Evolutionary conservation across 2,329 filamentous ascomycete genomes (phyloP).

Genomic region (Epichloe uncinata): DNA sequence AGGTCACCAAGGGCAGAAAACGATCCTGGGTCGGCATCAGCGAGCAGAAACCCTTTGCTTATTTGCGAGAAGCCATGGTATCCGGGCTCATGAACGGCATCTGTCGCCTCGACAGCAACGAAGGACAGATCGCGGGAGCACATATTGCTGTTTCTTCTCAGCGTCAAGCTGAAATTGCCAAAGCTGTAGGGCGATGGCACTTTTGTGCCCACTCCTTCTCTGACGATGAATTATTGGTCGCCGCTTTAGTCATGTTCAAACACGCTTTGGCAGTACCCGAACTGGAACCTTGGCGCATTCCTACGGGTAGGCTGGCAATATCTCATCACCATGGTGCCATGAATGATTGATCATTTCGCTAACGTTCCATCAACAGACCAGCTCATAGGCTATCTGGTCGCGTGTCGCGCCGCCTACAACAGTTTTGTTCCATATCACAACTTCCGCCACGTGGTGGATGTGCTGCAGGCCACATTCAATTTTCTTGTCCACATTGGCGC

Average conservation of each 20-base stretch:
- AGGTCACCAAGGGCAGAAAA: conserved; percentile 63
- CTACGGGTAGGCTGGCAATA: conserved; percentile 46
- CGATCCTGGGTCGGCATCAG: conserved; percentile 85
- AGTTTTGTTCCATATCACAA: conserved; percentile 96
- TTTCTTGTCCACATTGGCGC: conserved; percentile 74
- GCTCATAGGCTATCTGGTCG: conserved; percentile 72
- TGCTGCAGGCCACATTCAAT: conserved; percentile 83
- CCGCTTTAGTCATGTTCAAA: conserved; percentile 75
- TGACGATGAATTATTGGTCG: conserved; percentile 82
- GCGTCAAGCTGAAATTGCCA: conserved; percentile 51
- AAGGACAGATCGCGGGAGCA: conserved; percentile 50
- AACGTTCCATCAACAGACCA: conserved; percentile 45
- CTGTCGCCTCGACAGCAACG: conserved; percentile 53
- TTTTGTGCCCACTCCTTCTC: conserved; percentile 77
- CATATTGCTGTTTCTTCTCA: conserved; percentile 55
- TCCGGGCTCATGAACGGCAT: conserved; percentile 82
- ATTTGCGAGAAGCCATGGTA: conserved; percentile 86
- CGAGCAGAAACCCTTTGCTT: conserved; percentile 76
- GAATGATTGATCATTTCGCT: conserved; percentile 17
- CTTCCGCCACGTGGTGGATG: conserved; percentile 93
- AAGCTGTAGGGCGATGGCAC: conserved; percentile 64
- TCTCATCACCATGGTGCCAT: background rate
- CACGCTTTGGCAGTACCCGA: conserved; percentile 76
- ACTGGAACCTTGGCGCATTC: conserved; percentile 66
- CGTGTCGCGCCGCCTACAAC: conserved; percentile 89